Evolutionary conservation across 2,329 filamentous ascomycete genomes (phyloP).

Genomic region (Rhynchosporium agropyri): DNA sequence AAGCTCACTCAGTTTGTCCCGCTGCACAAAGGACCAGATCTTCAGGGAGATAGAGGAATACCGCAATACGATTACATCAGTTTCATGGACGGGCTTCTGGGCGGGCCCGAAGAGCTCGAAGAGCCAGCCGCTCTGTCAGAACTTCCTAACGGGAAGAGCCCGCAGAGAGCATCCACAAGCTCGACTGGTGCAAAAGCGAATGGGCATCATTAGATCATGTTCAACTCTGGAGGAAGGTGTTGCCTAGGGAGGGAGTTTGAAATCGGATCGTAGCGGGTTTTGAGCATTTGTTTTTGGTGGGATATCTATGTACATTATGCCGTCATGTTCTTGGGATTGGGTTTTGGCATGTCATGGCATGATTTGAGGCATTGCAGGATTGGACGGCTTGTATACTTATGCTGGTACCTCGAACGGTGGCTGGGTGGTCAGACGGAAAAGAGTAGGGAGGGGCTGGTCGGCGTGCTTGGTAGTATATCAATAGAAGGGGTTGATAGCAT

Average conservation of each 20-base stretch:
- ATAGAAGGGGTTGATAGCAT: not conserved
- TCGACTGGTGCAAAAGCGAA: conserved; percentile 22
- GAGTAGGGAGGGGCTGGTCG: not conserved
- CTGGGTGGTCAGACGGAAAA: not conserved
- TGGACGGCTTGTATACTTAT: not conserved
- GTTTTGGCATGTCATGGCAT: not conserved
- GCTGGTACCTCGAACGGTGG: not conserved
- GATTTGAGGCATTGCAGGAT: not conserved
- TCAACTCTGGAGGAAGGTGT: not conserved
- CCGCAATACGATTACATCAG: conserved; percentile 94
- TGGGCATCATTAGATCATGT: conserved; percentile 19
- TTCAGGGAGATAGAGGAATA: conserved; percentile 79
- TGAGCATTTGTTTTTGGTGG: not conserved
- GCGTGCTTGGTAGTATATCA: not conserved
- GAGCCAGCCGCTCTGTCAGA: conserved; percentile 31
- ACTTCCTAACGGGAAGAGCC: conserved; percentile 37
- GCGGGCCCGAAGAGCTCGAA: conserved; percentile 32
- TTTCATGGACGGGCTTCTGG: conserved; percentile 90
- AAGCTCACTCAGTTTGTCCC: conserved; percentile 89
- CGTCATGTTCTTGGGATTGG: conserved; percentile 5
- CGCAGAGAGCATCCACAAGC: conserved; percentile 22
- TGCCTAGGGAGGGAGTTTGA: conserved; percentile 10
- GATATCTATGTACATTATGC: not conserved
- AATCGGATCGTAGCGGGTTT: not conserved
- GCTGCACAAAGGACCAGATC: conserved; percentile 77